Evolutionary conservation across 495 filamentous ascomycete species (phyloP).

Genomic region (Echria macrotheca): DNA sequence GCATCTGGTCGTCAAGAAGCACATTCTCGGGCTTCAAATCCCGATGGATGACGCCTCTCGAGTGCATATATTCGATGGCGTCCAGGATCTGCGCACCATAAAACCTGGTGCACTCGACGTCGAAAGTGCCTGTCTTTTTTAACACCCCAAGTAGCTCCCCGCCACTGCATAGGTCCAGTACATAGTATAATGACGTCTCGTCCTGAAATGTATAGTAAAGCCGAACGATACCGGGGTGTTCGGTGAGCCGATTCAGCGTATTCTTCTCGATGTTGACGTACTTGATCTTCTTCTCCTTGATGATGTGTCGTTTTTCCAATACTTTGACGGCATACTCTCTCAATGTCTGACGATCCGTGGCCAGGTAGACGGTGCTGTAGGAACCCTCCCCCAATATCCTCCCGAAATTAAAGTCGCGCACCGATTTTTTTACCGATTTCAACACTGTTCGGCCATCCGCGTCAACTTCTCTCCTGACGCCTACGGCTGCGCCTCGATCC

Average conservation of each 20-base stretch:
- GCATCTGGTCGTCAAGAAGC: slow-evolving; percentile 88
- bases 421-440: slow-evolving; percentile 89
- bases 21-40: slow-evolving; percentile 98
- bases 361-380: slow-evolving; percentile 93
- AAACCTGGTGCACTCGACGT: slow-evolving; percentile 91
- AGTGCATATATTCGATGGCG: slow-evolving; percentile 97
- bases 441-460: slow-evolving; percentile 75
- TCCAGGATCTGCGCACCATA: slow-evolving; percentile 96
- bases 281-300: slow-evolving; percentile 99
- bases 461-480: slow-evolving; percentile 72
- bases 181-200: slow-evolving; percentile 91
- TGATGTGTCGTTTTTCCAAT: slow-evolving; percentile 96
- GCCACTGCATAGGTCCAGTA: slow-evolving; percentile 86
- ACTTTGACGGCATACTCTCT: slow-evolving; percentile 99
- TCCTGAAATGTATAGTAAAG: slow-evolving; percentile 99
- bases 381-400: slow-evolving; percentile 91
- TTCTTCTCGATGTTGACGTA: slow-evolving; percentile 99
- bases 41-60: slow-evolving; percentile 89
- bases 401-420: slow-evolving; percentile 94
- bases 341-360: slow-evolving; percentile 89
- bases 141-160: slow-evolving; percentile 89
- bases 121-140: slow-evolving; percentile 90
- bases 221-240: slow-evolving; percentile 94
- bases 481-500: slow-evolving; percentile 81
- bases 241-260: slow-evolving; percentile 89